phyloP scores from a whole-genome alignment of 768 basidiomycete species.

The Amylocystis lapponica region DNA sequence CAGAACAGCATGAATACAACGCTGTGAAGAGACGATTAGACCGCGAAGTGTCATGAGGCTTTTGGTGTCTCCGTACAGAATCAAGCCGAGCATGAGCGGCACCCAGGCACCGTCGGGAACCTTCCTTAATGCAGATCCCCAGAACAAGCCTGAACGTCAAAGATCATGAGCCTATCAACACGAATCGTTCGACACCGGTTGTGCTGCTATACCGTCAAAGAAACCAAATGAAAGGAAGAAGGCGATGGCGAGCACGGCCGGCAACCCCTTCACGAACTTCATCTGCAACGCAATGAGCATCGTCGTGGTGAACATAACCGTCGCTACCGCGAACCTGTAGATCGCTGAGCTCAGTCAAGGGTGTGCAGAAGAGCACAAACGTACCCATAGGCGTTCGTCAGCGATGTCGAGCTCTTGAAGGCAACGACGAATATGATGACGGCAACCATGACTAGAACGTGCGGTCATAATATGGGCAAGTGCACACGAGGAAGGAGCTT shows the following conservation, averaged over 20 bases:
- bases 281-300: slow-evolving; percentile 53
- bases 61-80: too few relatives aligned
- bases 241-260: slow-evolving; percentile 34
- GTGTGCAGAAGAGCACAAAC: too few relatives aligned
- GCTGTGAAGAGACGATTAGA: slow-evolving; percentile 19
- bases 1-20: slow-evolving; percentile 50
- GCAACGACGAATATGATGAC: slow-evolving; percentile 52
- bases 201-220: slow-evolving; percentile 58
- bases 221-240: slow-evolving; percentile 57
- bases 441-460: slow-evolving; percentile 41
- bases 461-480: not conserved
- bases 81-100: slow-evolving; percentile 48
- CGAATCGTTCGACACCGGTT: too few relatives aligned
- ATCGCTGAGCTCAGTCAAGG: too few relatives aligned
- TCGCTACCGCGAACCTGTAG: slow-evolving; percentile 56
- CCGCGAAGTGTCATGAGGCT: not conserved
- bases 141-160: slow-evolving; percentile 54
- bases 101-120: slow-evolving; percentile 66
- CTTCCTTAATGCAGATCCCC: slow-evolving; percentile 58
- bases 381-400: slow-evolving; percentile 50
- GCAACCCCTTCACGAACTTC: slow-evolving; percentile 45
- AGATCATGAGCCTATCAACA: too few relatives aligned
- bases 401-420: slow-evolving; percentile 46
- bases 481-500: slow-evolving; percentile 10
- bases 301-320: slow-evolving; percentile 60